Evolutionary conservation across 441 rosid genomes (phyloP).

Genomic region (Codiaeum variegatum): DNA sequence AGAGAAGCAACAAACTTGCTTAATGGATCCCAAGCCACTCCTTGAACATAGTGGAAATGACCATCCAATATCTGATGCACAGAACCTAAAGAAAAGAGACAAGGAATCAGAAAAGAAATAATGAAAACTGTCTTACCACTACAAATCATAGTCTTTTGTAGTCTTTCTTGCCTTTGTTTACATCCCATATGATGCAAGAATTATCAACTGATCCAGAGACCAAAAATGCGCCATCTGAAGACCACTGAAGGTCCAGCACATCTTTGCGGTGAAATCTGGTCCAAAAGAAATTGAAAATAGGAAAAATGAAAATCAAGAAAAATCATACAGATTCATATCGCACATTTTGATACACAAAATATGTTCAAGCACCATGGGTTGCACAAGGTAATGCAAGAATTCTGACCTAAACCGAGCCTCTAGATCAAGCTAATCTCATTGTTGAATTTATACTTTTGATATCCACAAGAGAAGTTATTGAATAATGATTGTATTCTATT

Average conservation of each 20-base stretch:
- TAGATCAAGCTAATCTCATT: not conserved
- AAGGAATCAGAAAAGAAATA: constrained; percentile 15
- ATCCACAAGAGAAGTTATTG: not conserved
- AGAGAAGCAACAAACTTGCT: constrained; percentile 73
- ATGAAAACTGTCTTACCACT: not conserved
- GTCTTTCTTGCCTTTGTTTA: constrained; percentile 63
- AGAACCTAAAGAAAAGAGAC: constrained; percentile 50
- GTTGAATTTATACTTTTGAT: not conserved
- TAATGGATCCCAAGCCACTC: constrained; percentile 96
- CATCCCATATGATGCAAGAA: constrained; percentile 94
- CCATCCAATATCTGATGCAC: constrained; percentile 83
- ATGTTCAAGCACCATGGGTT: not conserved
- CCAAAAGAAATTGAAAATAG: not conserved
- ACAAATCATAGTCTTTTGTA: not conserved
- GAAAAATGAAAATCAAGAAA: not conserved
- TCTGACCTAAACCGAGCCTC: not conserved
- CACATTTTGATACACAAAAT: not conserved
- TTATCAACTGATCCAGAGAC: constrained; percentile 95
- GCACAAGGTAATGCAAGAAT: not conserved
- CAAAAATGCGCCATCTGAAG: constrained; percentile 64
- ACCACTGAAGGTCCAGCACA: constrained; percentile 91
- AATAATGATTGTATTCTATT: not conserved
- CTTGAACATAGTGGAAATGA: constrained; percentile 94
- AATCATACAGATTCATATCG: not conserved
- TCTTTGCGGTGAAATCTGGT: constrained; percentile 89